Percentiles rank a stretch among this genome's conserved stretches.
phyloP scores from a whole-genome alignment of 1,139 yeast genomes.

The Suhomyces taliae region DNA sequence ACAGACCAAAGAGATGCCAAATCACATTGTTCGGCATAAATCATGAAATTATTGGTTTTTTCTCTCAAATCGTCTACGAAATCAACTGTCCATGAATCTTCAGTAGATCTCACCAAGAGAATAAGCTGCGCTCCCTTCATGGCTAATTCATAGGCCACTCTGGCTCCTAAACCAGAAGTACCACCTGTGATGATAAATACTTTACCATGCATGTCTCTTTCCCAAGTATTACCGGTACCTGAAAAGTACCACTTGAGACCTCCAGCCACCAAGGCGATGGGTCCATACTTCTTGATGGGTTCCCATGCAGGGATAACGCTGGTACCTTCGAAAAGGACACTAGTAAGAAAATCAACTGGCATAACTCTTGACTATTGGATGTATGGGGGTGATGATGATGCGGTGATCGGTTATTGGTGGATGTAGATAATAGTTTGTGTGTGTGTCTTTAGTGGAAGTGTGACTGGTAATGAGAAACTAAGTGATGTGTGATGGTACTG shows the following conservation, averaged over 20 bases:
- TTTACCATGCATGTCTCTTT: conserved; percentile 85
- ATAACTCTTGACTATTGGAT: conserved; percentile 30
- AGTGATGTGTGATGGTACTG: no score
- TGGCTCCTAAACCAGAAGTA: conserved; percentile 87
- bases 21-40: conserved; percentile 89
- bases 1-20: conserved; percentile 70
- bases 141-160: conserved; percentile 73
- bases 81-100: conserved; percentile 78
- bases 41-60: conserved; percentile 64
- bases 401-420: no score
- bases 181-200: conserved; percentile 81
- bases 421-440: no score
- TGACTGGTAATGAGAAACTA: no score
- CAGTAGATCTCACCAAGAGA: conserved; percentile 61
- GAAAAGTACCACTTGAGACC: conserved; percentile 66
- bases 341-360: conserved; percentile 81
- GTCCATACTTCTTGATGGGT: conserved; percentile 53
- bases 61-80: conserved; percentile 76
- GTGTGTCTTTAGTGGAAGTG: no score
- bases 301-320: conserved; percentile 73
- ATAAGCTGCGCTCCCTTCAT: conserved; percentile 82
- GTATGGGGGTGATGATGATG: no score
- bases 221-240: conserved; percentile 86
- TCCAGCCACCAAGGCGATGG: conserved; percentile 31
- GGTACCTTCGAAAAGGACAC: conserved; percentile 69